These are phyloP conservation scores for Microcos paniculata DNA, from an alignment of 345 rosid species.

Conservation along the genomic window DNA sequence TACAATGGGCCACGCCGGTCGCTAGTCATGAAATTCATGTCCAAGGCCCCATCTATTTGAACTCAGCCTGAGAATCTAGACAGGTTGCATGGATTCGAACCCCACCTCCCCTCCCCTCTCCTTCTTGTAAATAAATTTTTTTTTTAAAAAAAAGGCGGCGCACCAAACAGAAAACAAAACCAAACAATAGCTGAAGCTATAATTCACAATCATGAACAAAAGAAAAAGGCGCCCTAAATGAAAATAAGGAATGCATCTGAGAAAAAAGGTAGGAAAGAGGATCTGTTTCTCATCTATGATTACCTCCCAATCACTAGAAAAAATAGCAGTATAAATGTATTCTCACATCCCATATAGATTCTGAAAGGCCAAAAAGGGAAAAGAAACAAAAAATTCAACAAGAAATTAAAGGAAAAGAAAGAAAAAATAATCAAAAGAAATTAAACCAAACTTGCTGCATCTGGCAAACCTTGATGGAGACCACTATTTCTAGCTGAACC, in stretches of 20 bases:
- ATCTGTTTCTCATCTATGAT: background rate
- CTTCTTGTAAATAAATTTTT: too few relatives aligned
- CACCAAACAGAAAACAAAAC: background rate
- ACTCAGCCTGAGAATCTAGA: too few relatives aligned
- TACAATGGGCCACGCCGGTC: too few relatives aligned
- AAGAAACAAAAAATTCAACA: background rate
- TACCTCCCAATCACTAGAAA: background rate
- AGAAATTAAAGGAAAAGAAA: background rate
- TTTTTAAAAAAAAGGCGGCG: too few relatives aligned
- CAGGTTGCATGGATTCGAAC: too few relatives aligned
- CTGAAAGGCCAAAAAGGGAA: background rate
- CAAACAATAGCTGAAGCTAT: background rate
- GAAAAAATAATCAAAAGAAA: background rate
- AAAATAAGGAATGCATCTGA: background rate
- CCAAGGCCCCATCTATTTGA: too few relatives aligned
- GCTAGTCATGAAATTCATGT: too few relatives aligned
- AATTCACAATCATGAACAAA: background rate
- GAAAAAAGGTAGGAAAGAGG: background rate
- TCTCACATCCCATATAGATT: background rate
- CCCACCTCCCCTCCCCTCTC: too few relatives aligned
- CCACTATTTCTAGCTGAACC: conserved; percentile 35
- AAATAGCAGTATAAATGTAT: background rate
- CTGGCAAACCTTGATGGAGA: conserved; percentile 69
- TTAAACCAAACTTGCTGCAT: conserved; percentile 65
- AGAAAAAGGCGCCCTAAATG: background rate